Evolutionary conservation across 805 yeast species (phyloP).

Genomic region (Ogataea minuta): DNA sequence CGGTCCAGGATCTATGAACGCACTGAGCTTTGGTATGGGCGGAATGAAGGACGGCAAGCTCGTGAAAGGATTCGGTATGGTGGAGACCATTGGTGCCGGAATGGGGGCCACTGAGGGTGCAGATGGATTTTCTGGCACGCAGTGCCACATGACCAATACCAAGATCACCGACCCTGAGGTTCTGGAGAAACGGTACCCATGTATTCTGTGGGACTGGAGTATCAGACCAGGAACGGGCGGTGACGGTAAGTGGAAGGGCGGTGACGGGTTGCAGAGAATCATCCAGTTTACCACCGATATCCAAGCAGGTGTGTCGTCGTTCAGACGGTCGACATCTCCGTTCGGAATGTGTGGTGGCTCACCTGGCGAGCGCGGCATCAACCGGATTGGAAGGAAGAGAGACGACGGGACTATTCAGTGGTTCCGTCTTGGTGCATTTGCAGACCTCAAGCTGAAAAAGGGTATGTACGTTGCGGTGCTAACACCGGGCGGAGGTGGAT

Average conservation of each 20-base stretch:
- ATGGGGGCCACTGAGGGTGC: constrained; percentile 41
- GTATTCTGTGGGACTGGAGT: constrained; percentile 44
- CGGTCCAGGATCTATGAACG: constrained; percentile 89
- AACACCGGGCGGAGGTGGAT: constrained; percentile 14
- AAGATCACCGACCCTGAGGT: constrained; percentile 54
- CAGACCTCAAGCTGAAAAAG: constrained; percentile 5
- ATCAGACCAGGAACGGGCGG: constrained; percentile 51
- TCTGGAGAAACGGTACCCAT: constrained; percentile 52
- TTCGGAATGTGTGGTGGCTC: constrained; percentile 56
- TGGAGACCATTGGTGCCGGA: constrained; percentile 58
- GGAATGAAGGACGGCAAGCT: constrained; percentile 9
- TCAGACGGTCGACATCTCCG: constrained; percentile 53
- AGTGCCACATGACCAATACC: constrained; percentile 37
- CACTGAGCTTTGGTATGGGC: constrained; percentile 68
- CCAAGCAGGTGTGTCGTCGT: constrained; percentile 47
- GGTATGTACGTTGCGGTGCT: constrained; percentile 9
- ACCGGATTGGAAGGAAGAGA: constrained; percentile 12
- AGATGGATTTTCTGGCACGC: constrained; percentile 48
- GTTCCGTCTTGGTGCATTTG: constrained; percentile 11
- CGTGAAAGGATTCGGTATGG: constrained; percentile 46
- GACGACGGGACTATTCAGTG: constrained; percentile 10
- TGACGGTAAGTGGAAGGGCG: constrained; percentile 47
- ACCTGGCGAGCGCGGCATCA: constrained; percentile 49
- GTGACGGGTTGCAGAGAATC: constrained; percentile 51
- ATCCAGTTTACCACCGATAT: constrained; percentile 42